Evolutionary conservation across 225 moss, liverwort and hornwort genomes (phyloP), one percentile per base, ranked within the genome.

Genomic region (Anthoceros angustus): DNA sequence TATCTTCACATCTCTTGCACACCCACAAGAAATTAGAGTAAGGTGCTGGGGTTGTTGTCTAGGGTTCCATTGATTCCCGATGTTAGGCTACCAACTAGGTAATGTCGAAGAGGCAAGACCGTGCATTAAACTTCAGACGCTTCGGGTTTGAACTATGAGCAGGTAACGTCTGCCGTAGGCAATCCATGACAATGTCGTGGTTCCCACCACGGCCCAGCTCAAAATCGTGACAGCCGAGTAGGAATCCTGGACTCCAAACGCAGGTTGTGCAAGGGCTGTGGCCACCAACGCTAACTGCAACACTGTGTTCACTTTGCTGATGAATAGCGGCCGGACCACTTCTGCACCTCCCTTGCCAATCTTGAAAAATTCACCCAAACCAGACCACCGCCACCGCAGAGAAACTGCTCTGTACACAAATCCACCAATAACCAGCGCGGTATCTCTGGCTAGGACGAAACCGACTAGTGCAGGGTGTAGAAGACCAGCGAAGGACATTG

Each of bases 221-320:
- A 85, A 72, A 62, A 82, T 67, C 46, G 82, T 70, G 42, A 80
- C 72, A 12, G 71, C 40, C 48, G 81, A 86, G 64, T 83, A 86
- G 9, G 81, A 72, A 66, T 98, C 98, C 70, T 80, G 75, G 40
- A 87, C 73, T 8, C 84, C 88, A 77, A 89, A 70, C 21, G 92
- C 89, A 71, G 87, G 98, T 69, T 86, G 83, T 40, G 83, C 72
- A 61, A 98, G 82, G n/a, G 89, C 88, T 69, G 82, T 80, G 66
- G 84, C 86, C 63, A 92, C 80, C 49, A 98, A 86, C 48, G 73
- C 84, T 67, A 98, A 72, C 73, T 98, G 98, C 65, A 98, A 71
- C 55, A 98, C 92, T 76, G 77, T 98, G 67, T 98, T 98, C 70
- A 98, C 85, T 88, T 98, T 98, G 81, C 95, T 98, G 41, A 98